Base-by-base conservation (phyloP, 257 asterid species). In the Forsythia viridissima region DNA sequence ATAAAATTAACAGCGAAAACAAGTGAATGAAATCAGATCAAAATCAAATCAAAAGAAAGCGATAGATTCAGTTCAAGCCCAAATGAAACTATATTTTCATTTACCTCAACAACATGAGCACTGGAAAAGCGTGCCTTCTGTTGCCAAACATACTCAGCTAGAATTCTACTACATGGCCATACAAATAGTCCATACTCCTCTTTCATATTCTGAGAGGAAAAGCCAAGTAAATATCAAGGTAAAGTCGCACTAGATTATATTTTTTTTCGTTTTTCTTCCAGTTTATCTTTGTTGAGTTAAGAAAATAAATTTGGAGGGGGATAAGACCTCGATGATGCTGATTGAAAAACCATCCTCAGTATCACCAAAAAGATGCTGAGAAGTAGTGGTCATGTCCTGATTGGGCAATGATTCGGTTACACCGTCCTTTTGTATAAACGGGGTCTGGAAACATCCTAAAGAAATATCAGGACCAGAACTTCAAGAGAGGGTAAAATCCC, bases 71-170 rank as follows among this genome's bases (percentile, higher is more conserved):
- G 75, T 59, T 52, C 34, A 52, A 41, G 72, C 34, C 52, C 18
- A 69, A 4, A 16, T 10, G 55, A 59, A 13, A 52, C 36, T 44
- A 57, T 24, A 55, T 4, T 39, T 24, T 9, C 3, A 75, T 52
- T 67, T 80, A 92, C 99, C 96, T 95, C 98, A 66, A 93, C 89
- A 12, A 95, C 99, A 82, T 82, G 80, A 73, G 90, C 92, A 38
- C 88, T 90, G 30, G 85, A 83, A 88, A 92, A 93, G 85, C 94
- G 94, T 9, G 93, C 80, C 42, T 82, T 86, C 71, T 92, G 93
- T 80, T 93, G 97, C 98, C 97, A 95, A 79, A 95, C 84, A 71
- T 95, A 93, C 90, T 93, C 99, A 0, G 99, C 98, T n/a, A 95
- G 86, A 79, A 95, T 84, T 72, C 89, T 76, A 84, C 99, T 91